Conservation (phyloP, 1,139 yeast species). For the Kodamaea ohmeri region DNA sequence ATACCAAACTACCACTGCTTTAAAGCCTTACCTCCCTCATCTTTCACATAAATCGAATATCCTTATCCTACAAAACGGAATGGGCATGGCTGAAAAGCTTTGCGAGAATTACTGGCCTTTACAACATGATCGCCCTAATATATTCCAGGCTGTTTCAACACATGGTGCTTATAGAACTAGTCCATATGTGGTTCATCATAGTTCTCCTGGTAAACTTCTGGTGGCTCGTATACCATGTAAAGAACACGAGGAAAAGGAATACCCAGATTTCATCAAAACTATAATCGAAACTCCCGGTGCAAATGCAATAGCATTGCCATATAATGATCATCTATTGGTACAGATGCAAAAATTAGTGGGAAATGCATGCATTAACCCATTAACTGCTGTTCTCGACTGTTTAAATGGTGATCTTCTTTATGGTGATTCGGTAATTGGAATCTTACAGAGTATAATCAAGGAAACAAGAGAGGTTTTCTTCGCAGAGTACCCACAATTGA, state of each 20-base stretch:
- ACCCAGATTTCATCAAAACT: slow-evolving; percentile 32
- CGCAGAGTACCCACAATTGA: slow-evolving; percentile 35
- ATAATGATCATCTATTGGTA: slow-evolving; percentile 53
- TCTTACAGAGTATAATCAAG: slow-evolving; percentile 39
- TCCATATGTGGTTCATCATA: slow-evolving; percentile 56
- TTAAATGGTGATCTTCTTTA: slow-evolving; percentile 65
- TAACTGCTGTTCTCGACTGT: slow-evolving; percentile 67
- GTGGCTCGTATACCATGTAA: slow-evolving; percentile 34
- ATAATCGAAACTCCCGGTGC: slow-evolving; percentile 35
- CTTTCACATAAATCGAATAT: slow-evolving; percentile 49
- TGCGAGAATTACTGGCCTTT: slow-evolving; percentile 55
- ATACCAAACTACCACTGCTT: slow-evolving; percentile 48
- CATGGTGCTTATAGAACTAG: slow-evolving; percentile 67
- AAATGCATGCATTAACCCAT: slow-evolving; percentile 73
- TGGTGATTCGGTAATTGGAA: slow-evolving; percentile 27
- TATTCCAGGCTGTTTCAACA: slow-evolving; percentile 73
- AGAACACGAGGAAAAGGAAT: slow-evolving; percentile 13
- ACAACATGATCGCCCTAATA: slow-evolving; percentile 43
- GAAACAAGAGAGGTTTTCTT: slow-evolving; percentile 47
- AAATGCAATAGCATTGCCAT: slow-evolving; percentile 44
- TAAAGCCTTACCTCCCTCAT: slow-evolving; percentile 41
- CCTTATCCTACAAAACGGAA: slow-evolving; percentile 73
- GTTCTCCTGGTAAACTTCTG: slow-evolving; percentile 61
- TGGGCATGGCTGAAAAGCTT: slow-evolving; percentile 62
- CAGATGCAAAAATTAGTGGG: slow-evolving; percentile 77